Base-by-base conservation (phyloP, 2,329 filamentous ascomycete species). In the Ophiognomonia clavigignenti-juglandacearum region DNA sequence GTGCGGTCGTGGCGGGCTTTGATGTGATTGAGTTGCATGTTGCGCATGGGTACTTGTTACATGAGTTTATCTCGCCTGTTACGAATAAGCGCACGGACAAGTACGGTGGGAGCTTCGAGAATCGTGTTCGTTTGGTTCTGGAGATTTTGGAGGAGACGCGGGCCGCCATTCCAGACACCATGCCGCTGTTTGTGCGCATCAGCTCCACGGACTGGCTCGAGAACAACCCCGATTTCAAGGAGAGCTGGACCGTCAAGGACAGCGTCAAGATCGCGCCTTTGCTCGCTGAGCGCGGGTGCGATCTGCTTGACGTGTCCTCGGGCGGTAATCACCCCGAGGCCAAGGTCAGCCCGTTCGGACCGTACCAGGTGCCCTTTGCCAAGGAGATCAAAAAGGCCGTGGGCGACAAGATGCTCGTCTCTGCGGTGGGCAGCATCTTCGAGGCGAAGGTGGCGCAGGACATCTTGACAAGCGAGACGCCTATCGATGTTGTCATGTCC, bases 201-300 rank as follows among this genome's bases (percentile, higher is more conserved):
- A 83, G 78, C n/a, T 85, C 83, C 0, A 83, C 82, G 0, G 87
- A 92, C 59, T 90, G 85, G 84, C 73, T 91, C 0, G 83, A 89
- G 50, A 70, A 76, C 48, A 73, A 76, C 40, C 38, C 45, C 24
- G 32, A 41, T 4, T 37, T 48, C 40, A 38, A 34, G 10, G 76
- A 82, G 54, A 80, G 76, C 57, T 93, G 88, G 87, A 85, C 75
- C 0, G 55, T 80, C 3, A 74, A 81, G 14, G 75, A 92, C 45
- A 82, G 80, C 0, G 71, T 80, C 24, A 70, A 71, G 40, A 74
- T 93, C 1, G 83, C 86, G 0, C 61, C 72, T 38, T 65, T 83
- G 0, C 69, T 93, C 0, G 82, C 82, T 0, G 75, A 80, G 2
- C 71, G 67, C 11, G 87, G 87, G 3, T 79, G 92, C 3, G 87